These are phyloP conservation scores for Pseudogymnoascus sp. DNA, from an alignment of 2,329 filamentous ascomycete genomes.

Conservation along the genomic window DNA sequence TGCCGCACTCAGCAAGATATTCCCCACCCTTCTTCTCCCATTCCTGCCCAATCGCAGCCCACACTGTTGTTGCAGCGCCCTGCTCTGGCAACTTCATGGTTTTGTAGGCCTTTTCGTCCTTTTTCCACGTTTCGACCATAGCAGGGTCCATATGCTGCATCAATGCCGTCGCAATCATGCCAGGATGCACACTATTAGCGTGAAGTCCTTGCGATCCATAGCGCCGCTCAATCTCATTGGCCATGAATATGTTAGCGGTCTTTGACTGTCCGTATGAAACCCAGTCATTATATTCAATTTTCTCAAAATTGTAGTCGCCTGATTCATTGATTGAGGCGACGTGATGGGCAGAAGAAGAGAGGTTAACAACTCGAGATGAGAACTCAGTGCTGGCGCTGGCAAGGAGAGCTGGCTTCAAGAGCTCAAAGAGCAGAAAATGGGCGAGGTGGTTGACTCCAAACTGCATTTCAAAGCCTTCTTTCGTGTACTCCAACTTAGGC, in stretches of 20 bases:
- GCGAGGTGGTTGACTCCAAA: constrained; percentile 46
- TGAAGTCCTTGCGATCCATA: constrained; percentile 36
- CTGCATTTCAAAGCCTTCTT: constrained; percentile 43
- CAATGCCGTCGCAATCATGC: constrained; percentile 28
- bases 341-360: constrained; percentile 40
- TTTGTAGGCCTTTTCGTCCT: constrained; percentile 20
- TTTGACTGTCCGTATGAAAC: constrained; percentile 39
- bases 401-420: constrained; percentile 39
- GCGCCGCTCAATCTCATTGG: constrained; percentile 40
- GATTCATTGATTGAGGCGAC: constrained; percentile 36
- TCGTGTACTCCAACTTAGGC: constrained; percentile 29
- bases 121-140: constrained; percentile 37
- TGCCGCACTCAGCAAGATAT: constrained; percentile 39
- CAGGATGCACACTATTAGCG: constrained; percentile 37
- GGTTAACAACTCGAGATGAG: constrained; percentile 39
- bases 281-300: constrained; percentile 33
- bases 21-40: constrained; percentile 38
- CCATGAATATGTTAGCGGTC: constrained; percentile 40
- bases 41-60: constrained; percentile 28
- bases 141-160: constrained; percentile 32
- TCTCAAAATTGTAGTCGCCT: constrained; percentile 18
- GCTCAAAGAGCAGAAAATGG: constrained; percentile 47
- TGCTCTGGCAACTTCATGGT: constrained; percentile 25
- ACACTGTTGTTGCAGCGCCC: constrained; percentile 37
- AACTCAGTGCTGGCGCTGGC: constrained; percentile 32